Evolutionary conservation across 1,139 yeast genomes (phyloP).

Genomic region (Pichia sp.): DNA sequence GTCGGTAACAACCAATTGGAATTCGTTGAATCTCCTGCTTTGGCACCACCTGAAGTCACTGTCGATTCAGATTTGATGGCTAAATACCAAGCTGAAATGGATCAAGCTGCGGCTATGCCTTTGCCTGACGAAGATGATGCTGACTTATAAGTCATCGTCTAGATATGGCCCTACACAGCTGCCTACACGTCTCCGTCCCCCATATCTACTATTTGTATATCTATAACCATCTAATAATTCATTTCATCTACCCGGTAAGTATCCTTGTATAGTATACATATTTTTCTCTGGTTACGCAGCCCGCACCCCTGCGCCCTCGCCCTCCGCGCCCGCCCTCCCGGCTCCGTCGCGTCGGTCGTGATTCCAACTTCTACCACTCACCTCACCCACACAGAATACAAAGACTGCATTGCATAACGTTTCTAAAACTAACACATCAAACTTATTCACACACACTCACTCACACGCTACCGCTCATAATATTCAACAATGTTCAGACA

Average conservation of each 20-base stretch:
- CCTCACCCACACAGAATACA: no score
- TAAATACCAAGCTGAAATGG: constrained; percentile 99
- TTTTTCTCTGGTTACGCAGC: constrained; percentile 23
- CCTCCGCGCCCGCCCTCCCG: neutral
- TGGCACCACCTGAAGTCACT: constrained; percentile 99
- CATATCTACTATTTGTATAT: neutral
- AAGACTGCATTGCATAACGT: no score
- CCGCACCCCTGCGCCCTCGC: constrained; percentile 4
- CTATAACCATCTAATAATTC: neutral
- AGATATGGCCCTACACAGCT: no score
- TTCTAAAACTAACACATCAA: no score
- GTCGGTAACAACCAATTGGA: constrained; percentile 98
- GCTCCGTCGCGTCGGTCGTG: no score
- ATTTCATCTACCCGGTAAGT: no score
- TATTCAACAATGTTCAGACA: constrained; percentile 15
- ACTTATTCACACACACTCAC: neutral
- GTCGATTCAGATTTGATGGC: constrained; percentile 95
- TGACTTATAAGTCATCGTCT: constrained; percentile 77
- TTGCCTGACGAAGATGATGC: constrained; percentile 99
- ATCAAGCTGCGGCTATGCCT: constrained; percentile 98
- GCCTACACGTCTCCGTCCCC: neutral
- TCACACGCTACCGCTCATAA: constrained; percentile 1
- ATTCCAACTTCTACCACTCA: no score
- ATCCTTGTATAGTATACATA: no score
- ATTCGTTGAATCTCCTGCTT: constrained; percentile 98